These are phyloP conservation scores for Licmophora abbreviata DNA, from an alignment of 108 stramenopile genomes.

Conservation along the genomic window DNA sequence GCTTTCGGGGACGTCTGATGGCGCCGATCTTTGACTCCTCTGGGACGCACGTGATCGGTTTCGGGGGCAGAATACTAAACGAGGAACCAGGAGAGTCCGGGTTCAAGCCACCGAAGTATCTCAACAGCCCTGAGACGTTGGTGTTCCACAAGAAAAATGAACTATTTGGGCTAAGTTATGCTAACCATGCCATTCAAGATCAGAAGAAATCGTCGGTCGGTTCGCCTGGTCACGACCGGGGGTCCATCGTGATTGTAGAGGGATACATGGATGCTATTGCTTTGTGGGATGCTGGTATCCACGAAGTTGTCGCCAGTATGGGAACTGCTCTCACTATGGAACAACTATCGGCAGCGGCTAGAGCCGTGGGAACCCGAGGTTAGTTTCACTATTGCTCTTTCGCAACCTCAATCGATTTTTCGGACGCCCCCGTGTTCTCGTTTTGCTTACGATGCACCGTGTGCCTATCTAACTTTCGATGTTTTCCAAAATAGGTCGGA, in stretches of 20 bases:
- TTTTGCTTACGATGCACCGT: background rate
- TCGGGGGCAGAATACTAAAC: conserved; percentile 62
- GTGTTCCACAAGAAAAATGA: conserved; percentile 78
- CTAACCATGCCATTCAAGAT: conserved; percentile 33
- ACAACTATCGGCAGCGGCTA: conserved; percentile 58
- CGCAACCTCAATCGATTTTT: background rate
- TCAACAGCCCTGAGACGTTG: conserved; percentile 86
- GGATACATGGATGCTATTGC: conserved; percentile 93
- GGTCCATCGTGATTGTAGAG: conserved; percentile 76
- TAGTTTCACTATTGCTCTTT: background rate
- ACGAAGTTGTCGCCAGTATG: conserved; percentile 78
- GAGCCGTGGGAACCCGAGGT: conserved; percentile 16
- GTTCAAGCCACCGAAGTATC: conserved; percentile 69
- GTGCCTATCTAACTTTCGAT: background rate
- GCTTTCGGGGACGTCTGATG: conserved; percentile 69
- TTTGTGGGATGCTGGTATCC: conserved; percentile 67
- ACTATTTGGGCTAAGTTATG: conserved; percentile 74
- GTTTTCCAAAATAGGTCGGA: conserved; percentile 17
- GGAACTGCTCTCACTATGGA: conserved; percentile 78
- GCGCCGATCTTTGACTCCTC: conserved; percentile 70
- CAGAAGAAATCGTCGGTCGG: conserved; percentile 3
- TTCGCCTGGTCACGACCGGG: no score
- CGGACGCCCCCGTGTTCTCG: background rate
- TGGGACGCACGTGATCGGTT: conserved; percentile 58
- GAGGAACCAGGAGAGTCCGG: conserved; percentile 2